phyloP scores from a whole-genome alignment of 2,329 filamentous ascomycete genomes.

The Diaporthe citrichinensis region DNA sequence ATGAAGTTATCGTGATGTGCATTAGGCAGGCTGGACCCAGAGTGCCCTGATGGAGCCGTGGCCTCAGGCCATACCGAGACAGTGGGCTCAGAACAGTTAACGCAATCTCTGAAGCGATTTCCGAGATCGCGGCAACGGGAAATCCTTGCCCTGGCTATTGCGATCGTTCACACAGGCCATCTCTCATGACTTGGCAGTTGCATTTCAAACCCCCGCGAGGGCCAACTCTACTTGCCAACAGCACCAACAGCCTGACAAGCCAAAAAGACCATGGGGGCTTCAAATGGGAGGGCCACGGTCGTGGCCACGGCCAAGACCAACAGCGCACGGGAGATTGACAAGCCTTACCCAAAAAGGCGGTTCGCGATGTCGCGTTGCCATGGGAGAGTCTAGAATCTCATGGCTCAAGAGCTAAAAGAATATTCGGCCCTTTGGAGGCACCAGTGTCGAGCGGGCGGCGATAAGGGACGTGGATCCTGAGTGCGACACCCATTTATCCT shows the following conservation, averaged over 20 bases:
- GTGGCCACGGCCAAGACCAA: constrained; percentile 9
- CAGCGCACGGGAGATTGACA: constrained; percentile 25
- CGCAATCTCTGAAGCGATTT: constrained; percentile 26
- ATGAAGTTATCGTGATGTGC: constrained; percentile 1
- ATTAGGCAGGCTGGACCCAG: not conserved
- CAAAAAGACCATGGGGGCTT: not conserved
- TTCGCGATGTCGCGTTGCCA: constrained; percentile 18
- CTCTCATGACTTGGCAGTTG: not conserved
- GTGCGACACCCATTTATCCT: constrained; percentile 17
- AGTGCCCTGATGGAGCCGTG: not conserved
- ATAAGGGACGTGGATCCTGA: constrained; percentile 9
- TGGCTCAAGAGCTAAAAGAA: constrained; percentile 6
- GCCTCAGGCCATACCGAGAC: not conserved
- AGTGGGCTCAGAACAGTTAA: not conserved
- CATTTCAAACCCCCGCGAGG: not conserved
- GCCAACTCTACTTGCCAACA: not conserved
- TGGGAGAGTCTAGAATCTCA: constrained; percentile 1
- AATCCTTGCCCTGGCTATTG: not conserved
- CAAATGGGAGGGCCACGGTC: not conserved
- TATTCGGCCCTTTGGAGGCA: constrained; percentile 16
- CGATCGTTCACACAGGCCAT: not conserved
- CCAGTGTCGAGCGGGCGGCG: constrained; percentile 5
- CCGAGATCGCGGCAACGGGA: constrained; percentile 9
- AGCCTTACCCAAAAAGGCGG: constrained; percentile 2
- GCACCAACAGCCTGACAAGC: not conserved